Evolutionary conservation across 1,139 yeast genomes (phyloP), one percentile per base, ranked within the genome.

Genomic region (Saccharomyces hybrid): DNA sequence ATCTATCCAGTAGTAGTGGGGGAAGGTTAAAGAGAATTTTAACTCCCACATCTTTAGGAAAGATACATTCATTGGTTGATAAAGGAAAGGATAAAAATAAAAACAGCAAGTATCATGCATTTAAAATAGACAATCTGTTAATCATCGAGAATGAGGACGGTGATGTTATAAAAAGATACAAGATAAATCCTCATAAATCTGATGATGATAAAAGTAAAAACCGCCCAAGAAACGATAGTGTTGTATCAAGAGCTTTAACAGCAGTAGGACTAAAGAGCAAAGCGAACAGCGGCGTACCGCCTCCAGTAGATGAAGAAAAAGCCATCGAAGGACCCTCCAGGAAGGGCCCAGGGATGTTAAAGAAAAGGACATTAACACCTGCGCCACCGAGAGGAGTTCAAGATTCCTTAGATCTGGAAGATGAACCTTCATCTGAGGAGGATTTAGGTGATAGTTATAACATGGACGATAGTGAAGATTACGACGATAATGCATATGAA

Each of bases 101-200:
- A 42, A 34, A 58, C 29, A 55, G 59, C n/a, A 72, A 73, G 58
- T 80, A 78, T 48, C 75, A 70, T 62, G 89, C 88, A 1, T 85
- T 78, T 63, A 81, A 80, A 64, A 73, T 82, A 51, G 95, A 85
- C 65, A 82, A 89, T 65, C 77, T 84, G 58, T 81, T 93, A 55
- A 78, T 90, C 57, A 85, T 93, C 59, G 99, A 93, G 70, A 88
- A 90, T 66, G 89, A 81, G 49, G 96, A 90, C 41, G 99, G 99
- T 60, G 98, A 93, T 62, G 82, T 93, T 55, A 76, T 93, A 49
- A 81, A 96, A 65, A 78, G 96, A 55, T 93, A 90, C 71, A 80
- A 75, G 62, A 84, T 89, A 54, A 86, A 84, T 62, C 78, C 80
- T 16, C 88, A 82, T 58, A 64, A 62, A 1, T 60, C 57, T 7